Evolutionary conservation across 345 rosid species (phyloP), one percentile per base, ranked within the genome.

Genomic region (Pugionium cornutum): DNA sequence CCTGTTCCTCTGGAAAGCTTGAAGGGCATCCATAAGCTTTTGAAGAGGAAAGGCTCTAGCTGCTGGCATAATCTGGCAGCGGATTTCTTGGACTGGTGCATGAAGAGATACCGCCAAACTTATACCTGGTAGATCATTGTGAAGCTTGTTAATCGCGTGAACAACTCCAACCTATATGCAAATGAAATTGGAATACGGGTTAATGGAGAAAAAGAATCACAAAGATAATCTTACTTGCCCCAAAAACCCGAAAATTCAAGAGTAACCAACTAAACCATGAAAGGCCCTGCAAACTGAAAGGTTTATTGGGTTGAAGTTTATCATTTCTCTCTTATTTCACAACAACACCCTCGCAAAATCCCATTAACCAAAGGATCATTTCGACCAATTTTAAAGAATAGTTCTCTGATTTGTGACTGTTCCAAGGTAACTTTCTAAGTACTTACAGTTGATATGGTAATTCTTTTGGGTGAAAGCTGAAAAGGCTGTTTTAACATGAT

Each of bases 101-200:
- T 94, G 99, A 54, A 94, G 83, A 43, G 97, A 94, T 41, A 88
- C 96, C n/a, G 97, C 99, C 64, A 94, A 83, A 82, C 89, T 94
- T 77, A 94, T 46, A 64, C 97, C 97, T 7, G 96, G 99, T 60
- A 94, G 79, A 77, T 94, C 96, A 62, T 69, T 75, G 63, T 94
- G 89, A 77, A 90, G 86, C 85, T 84, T 94, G 86, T 80, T 90
- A 79, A 94, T 90, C 43, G 96, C 87, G 73, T 86, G 97, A 72
- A 88, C 76, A 65, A 94, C 80, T 41, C 99, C 99, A 59, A 94
- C 99, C 99, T 94, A 78, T 79, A 73, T 74, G 77, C 51, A 63
- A 64, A 51, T n/a, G 49, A 66, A 44, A 35, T 44, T 4, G 33
- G 42, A 26, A 58, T 34, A 27, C 10, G 27, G 27, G 60, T 52